A percentile compares a stretch with the other conserved stretches of the same genome.
Evolutionary conservation across 2,329 filamentous ascomycete species (phyloP).

Genomic region (Sporothrix brunneoviolacea): DNA sequence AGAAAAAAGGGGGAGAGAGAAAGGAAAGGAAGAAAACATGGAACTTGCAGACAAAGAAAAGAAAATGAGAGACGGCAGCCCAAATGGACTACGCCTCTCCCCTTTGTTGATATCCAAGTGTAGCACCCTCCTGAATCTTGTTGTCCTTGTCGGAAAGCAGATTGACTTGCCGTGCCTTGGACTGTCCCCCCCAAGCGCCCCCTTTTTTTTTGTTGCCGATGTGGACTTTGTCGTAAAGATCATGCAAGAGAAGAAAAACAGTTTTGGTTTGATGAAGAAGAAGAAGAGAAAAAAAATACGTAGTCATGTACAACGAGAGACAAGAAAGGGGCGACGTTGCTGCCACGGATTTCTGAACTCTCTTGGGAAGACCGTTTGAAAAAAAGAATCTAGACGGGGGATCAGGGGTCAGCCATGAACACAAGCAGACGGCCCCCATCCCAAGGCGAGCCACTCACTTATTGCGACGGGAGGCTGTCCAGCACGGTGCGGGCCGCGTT

Average conservation of each 20-base stretch:
- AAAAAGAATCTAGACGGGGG: too few relatives aligned
- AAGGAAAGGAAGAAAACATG: neutral
- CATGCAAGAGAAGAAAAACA: too few relatives aligned
- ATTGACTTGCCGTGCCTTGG: too few relatives aligned
- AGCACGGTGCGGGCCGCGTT: constrained; percentile 27
- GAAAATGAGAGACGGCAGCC: neutral
- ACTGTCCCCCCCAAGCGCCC: too few relatives aligned
- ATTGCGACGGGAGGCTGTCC: constrained; percentile 12
- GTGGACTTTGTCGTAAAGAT: neutral
- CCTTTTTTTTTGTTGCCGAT: neutral
- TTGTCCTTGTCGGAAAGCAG: too few relatives aligned
- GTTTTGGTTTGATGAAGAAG: too few relatives aligned
- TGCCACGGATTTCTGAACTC: too few relatives aligned
- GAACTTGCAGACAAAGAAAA: neutral
- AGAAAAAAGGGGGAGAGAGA: neutral
- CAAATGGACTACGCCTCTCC: neutral
- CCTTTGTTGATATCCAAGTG: neutral
- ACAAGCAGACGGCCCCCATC: neutral
- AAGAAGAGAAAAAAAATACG: neutral
- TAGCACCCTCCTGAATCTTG: neutral
- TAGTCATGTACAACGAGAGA: too few relatives aligned
- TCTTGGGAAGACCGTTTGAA: too few relatives aligned
- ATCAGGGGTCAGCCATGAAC: neutral
- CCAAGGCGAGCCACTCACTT: too few relatives aligned
- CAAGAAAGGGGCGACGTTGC: too few relatives aligned